These are phyloP conservation scores for Candida qinlingensis DNA, from an alignment of 805 yeast genomes.

Conservation along the genomic window DNA sequence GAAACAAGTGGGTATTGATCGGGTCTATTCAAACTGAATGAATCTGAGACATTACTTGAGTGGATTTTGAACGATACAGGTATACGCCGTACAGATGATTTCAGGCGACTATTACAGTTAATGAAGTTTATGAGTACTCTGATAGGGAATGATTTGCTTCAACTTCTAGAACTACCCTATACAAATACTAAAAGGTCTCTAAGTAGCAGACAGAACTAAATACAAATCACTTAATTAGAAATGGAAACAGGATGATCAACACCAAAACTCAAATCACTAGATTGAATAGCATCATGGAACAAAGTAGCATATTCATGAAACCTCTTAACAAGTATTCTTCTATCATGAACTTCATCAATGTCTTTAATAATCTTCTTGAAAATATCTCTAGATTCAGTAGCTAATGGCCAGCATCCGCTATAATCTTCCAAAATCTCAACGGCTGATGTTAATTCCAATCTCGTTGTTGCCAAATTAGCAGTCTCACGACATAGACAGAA, in stretches of 20 bases:
- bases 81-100: too few relatives aligned
- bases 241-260: neutral
- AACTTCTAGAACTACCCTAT: too few relatives aligned
- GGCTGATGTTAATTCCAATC: slow-evolving; percentile 40
- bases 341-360: slow-evolving; percentile 27
- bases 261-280: slow-evolving; percentile 1
- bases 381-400: slow-evolving; percentile 38
- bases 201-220: too few relatives aligned
- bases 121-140: too few relatives aligned
- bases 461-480: slow-evolving; percentile 40
- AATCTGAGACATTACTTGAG: too few relatives aligned
- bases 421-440: slow-evolving; percentile 42
- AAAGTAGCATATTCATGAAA: neutral
- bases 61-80: too few relatives aligned
- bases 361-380: slow-evolving; percentile 39
- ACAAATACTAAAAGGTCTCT: too few relatives aligned
- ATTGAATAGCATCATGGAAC: neutral
- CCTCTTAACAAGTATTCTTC: neutral
- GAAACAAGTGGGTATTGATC: too few relatives aligned
- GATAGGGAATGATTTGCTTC: too few relatives aligned
- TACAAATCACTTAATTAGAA: neutral
- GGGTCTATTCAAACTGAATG: too few relatives aligned
- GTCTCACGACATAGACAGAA: slow-evolving; percentile 43
- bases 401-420: slow-evolving; percentile 42
- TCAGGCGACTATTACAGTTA: too few relatives aligned